Evolutionary conservation across 352 stramenopile genomes (phyloP), one percentile per base, ranked within the genome.

Genomic region (Nothophytophthora sp.): DNA sequence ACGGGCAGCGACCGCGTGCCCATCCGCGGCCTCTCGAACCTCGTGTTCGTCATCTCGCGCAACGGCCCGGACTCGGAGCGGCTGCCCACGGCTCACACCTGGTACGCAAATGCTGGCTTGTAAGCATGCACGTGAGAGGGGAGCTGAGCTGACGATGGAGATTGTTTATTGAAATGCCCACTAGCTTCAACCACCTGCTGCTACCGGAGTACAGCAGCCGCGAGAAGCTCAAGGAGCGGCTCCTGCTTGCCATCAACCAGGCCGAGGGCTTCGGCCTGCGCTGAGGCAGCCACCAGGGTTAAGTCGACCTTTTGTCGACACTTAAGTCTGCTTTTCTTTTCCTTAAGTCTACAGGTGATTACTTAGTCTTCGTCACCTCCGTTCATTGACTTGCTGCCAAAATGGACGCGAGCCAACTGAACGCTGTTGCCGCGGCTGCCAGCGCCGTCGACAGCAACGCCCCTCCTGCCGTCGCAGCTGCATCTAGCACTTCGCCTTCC

Each of bases 141-240:
- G 37, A 36, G 8, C 27, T 13, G 8, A 52, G n/a, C n/a, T 67
- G 47, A 59, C 34, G 25, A 33, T 30, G 32, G 33, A 11, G 34
- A 13, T 22, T 48, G 18, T 68, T 33, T 54, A n/a, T 50, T 25
- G 60, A n/a, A n/a, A n/a, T 29, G 11, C 4, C 13, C 22, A 40
- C 8, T 23, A 91, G 81, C 57, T 96, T 96, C 63, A 96, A 96
- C 38, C 85, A 95, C 45, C 64, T 96, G 37, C 60, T 96, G 22
- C 63, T 96, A 11, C 88, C 88, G 1, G 81, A 92, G 27, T 96
- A 96, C 67, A 73, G 60, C 30, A 71, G 59, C 20, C 67, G 55
- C 11, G 76, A 93, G 28, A 96, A 96, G 54, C 67, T 96, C 27
- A 86, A 86, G 52, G 76, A 89, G 36, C 78, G 82, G 28, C 59